Evolutionary conservation across 2,329 filamentous ascomycete species (phyloP).

Genomic region (Fusarium phyllophilum): DNA sequence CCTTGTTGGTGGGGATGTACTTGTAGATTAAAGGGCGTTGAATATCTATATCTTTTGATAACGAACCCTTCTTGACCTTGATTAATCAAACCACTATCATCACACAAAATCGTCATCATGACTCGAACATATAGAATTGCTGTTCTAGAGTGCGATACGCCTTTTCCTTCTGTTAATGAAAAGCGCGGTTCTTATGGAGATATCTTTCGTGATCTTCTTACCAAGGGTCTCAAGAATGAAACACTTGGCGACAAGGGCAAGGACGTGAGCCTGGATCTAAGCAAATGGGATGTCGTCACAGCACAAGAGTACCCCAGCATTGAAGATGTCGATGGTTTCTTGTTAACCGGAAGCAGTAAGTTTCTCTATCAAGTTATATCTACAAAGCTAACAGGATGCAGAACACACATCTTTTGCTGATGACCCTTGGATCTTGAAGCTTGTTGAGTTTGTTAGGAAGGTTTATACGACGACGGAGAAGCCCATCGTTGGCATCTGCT

Average conservation of each 20-base stretch:
- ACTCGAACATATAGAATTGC: slow-evolving; percentile 41
- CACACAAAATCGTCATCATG: slow-evolving; percentile 13
- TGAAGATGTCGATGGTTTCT: slow-evolving; percentile 45
- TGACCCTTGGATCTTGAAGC: slow-evolving; percentile 53
- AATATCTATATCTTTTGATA: neutral
- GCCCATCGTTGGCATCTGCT: slow-evolving; percentile 57
- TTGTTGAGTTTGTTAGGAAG: slow-evolving; percentile 50
- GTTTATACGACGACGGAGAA: slow-evolving; percentile 42
- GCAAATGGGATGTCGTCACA: slow-evolving; percentile 47
- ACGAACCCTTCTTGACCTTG: neutral
- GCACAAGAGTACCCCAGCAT: slow-evolving; percentile 42
- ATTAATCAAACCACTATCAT: neutral
- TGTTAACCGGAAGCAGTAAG: slow-evolving; percentile 50
- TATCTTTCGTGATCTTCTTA: slow-evolving; percentile 45
- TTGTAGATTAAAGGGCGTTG: slow-evolving; percentile 6
- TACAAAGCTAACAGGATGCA: slow-evolving; percentile 1
- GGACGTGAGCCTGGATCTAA: slow-evolving; percentile 41
- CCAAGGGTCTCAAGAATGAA: slow-evolving; percentile 38
- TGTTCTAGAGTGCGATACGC: slow-evolving; percentile 49
- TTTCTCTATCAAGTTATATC: neutral
- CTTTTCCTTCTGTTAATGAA: slow-evolving; percentile 41
- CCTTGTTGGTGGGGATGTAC: neutral
- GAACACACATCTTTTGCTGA: slow-evolving; percentile 52
- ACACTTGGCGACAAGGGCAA: slow-evolving; percentile 27
- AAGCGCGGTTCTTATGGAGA: slow-evolving; percentile 46